Conservation (phyloP, 2,329 filamentous ascomycete genomes). For the Stachybotrys chlorohalonatus region DNA sequence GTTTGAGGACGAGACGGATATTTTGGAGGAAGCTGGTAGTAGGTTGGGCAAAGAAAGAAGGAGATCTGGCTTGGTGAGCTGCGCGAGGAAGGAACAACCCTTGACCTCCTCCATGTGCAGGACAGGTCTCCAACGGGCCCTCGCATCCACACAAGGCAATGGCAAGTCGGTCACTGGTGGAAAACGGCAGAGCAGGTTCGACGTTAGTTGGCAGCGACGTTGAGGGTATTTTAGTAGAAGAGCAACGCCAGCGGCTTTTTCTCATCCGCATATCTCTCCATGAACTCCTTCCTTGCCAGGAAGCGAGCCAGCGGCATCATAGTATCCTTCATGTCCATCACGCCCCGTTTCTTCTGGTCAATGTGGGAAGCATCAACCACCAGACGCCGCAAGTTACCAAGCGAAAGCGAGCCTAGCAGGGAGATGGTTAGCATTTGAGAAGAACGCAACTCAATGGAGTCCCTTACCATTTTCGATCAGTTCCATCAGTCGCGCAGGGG, state of each 20-base stretch:
- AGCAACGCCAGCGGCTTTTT: conserved; percentile 51
- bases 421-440: conserved; percentile 2
- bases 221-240: conserved; percentile 47
- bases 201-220: neutral
- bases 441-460: neutral
- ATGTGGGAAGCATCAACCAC: conserved; percentile 88
- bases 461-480: conserved; percentile 67
- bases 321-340: conserved; percentile 93
- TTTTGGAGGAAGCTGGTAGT: no score
- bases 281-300: conserved; percentile 61
- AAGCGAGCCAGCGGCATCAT: conserved; percentile 72
- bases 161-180: neutral
- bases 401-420: conserved; percentile 52
- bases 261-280: conserved; percentile 55
- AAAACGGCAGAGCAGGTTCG: neutral
- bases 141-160: neutral
- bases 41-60: no score
- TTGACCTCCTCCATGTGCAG: neutral
- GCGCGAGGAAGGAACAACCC: neutral
- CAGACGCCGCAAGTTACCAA: conserved; percentile 65
- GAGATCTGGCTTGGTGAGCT: no score
- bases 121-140: neutral
- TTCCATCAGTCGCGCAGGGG: conserved; percentile 73
- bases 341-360: conserved; percentile 86
- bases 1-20: neutral